Evolutionary conservation across 495 filamentous ascomycete genomes (phyloP), one percentile per base, ranked within the genome.

Genomic region (Penicillium arizonense): DNA sequence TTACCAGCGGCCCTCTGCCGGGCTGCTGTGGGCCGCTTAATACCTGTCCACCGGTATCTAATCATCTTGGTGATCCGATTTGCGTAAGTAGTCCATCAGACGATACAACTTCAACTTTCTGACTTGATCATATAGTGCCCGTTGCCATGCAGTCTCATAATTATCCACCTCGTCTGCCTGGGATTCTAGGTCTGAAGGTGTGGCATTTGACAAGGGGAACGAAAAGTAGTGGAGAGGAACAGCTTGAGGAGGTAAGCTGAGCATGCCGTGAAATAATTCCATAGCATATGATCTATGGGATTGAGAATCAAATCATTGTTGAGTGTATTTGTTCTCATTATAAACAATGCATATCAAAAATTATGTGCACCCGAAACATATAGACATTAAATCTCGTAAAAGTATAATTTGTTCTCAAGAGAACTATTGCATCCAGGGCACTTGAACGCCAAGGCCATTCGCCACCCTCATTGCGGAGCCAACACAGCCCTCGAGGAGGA

Each of bases 401-500:
- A n/a, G 14, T 30, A 26, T 5, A 12, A 16, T n/a, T 24, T 45
- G 10, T 16, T 37, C 30, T 16, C 24, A 30, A 30, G 12, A 49
- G 20, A 21, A 26, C 5, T 36, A 24, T 23, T 20, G 43, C 43
- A 43, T 57, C 47, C 72, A 76, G 1, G 72, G 72, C n/a, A 81
- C 65, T 14, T 74, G 56, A 12, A 83, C 77, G 3, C 68, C 79
- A 26, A 85, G 66, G 2, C 57, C 69, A 11, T 59, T 54, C 1
- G 79, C 82, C 37, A 84, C 72, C 12, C 73, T 63, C 59, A 77
- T 75, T 0, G 81, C 79, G 13, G 80, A 82, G 4, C 76, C 68
- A 12, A 82, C 62, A 50, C 82, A 85, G 8, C 82, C 82, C 55
- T 84, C 80, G 11, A 84, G 59, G 49, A 85, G 43, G 9, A 84